Evolutionary conservation across 148 eudicot species (phyloP).

Genomic region (Amaranthus hypochondriacus): DNA sequence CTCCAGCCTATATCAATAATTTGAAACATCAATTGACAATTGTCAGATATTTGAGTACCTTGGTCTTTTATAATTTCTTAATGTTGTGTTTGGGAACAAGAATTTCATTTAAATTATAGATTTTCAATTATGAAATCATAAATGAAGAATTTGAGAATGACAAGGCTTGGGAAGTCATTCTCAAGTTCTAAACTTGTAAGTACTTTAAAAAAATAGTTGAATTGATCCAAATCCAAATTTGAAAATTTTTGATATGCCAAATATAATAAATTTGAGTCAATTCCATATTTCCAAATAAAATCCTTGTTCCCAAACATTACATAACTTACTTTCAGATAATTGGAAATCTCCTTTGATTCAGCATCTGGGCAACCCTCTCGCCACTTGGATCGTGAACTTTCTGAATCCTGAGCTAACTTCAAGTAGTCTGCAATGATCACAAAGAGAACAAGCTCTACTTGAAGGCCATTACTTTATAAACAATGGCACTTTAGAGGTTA

Average conservation of each 20-base stretch:
- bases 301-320: too few relatives aligned
- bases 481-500: not conserved
- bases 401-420: slow-evolving; percentile 34
- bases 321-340: slow-evolving; percentile 26
- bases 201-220: too few relatives aligned
- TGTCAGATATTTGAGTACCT: not conserved
- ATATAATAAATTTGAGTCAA: too few relatives aligned
- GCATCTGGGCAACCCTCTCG: slow-evolving; percentile 32
- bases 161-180: too few relatives aligned
- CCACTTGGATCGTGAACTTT: slow-evolving; percentile 53
- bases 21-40: slow-evolving; percentile 2
- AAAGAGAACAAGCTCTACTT: not conserved
- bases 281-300: too few relatives aligned
- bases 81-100: not conserved
- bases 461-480: not conserved
- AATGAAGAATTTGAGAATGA: too few relatives aligned
- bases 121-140: too few relatives aligned
- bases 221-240: too few relatives aligned
- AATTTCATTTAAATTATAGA: too few relatives aligned
- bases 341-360: slow-evolving; percentile 27
- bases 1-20: slow-evolving; percentile 38
- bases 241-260: too few relatives aligned
- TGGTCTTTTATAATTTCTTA: not conserved
- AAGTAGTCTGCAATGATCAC: slow-evolving; percentile 20
- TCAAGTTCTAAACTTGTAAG: too few relatives aligned